These are phyloP conservation scores for Tricholoma saponaceum DNA, from an alignment of 768 basidiomycete genomes.

Conservation along the genomic window DNA sequence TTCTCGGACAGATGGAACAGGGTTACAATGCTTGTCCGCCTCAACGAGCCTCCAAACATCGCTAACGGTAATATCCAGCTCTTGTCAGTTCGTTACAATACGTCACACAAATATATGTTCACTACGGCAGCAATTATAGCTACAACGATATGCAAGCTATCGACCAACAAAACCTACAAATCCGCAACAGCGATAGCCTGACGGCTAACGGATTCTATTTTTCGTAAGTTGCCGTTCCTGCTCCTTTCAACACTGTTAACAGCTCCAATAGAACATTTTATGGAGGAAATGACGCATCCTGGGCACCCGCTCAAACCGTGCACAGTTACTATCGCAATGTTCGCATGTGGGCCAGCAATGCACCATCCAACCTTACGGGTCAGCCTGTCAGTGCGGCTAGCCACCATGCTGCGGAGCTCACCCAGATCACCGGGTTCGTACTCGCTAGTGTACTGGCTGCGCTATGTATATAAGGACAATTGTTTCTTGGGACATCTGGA, in stretches of 20 bases:
- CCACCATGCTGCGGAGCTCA: neutral
- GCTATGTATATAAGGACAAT: slow-evolving; percentile 5
- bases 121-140: slow-evolving; percentile 27
- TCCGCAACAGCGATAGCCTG: slow-evolving; percentile 52
- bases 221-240: slow-evolving; percentile 45
- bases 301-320: slow-evolving; percentile 65
- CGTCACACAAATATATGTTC: slow-evolving; percentile 1
- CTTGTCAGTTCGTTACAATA: slow-evolving; percentile 44
- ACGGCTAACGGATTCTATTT: slow-evolving; percentile 70
- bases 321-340: slow-evolving; percentile 80
- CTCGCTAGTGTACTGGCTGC: slow-evolving; percentile 3
- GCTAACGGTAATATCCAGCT: slow-evolving; percentile 75
- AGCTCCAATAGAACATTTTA: slow-evolving; percentile 63
- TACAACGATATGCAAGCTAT: slow-evolving; percentile 68
- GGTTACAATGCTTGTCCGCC: slow-evolving; percentile 69
- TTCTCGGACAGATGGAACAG: slow-evolving; percentile 53
- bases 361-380: slow-evolving; percentile 45
- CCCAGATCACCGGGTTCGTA: neutral
- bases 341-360: slow-evolving; percentile 53
- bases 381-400: slow-evolving; percentile 22
- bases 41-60: slow-evolving; percentile 62
- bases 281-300: slow-evolving; percentile 67
- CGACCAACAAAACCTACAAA: slow-evolving; percentile 56
- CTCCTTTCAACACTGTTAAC: slow-evolving; percentile 1
- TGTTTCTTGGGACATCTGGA: neutral